A percentile compares a stretch with the other conserved stretches of the same genome.
Conservation (phyloP, 331 rosid genomes). For the Prunus yedoensis region DNA sequence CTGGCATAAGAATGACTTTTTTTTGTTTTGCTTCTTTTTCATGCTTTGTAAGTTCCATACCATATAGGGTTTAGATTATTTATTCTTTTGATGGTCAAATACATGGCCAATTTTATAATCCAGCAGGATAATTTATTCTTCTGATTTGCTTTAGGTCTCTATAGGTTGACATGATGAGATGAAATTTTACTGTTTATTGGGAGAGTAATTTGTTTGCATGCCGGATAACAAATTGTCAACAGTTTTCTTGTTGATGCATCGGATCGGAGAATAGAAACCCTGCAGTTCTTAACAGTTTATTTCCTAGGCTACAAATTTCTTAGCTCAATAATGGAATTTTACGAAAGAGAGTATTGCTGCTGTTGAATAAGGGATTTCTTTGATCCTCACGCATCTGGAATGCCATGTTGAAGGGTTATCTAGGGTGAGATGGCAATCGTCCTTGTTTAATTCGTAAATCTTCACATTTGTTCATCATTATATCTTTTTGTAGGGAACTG, state of each 20-base stretch:
- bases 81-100: not conserved
- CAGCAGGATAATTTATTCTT: not conserved
- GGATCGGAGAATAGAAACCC: not conserved
- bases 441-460: not conserved
- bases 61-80: not conserved
- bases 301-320: not conserved
- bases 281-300: not conserved
- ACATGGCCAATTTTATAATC: not conserved
- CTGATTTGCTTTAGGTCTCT: not conserved
- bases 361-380: not conserved
- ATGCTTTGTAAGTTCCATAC: not conserved
- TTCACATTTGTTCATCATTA: not conserved
- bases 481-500: conserved; percentile 69
- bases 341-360: not conserved
- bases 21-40: not conserved
- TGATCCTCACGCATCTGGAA: not conserved
- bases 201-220: not conserved
- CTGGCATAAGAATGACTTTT: not conserved
- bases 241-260: not conserved
- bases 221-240: not conserved
- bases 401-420: not conserved
- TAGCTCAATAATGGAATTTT: not conserved
- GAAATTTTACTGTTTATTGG: not conserved
- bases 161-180: not conserved
- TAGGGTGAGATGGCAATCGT: not conserved